These are phyloP conservation scores for Fabrea salina DNA, from an alignment of 169 alveolate species.

Conservation along the genomic window DNA sequence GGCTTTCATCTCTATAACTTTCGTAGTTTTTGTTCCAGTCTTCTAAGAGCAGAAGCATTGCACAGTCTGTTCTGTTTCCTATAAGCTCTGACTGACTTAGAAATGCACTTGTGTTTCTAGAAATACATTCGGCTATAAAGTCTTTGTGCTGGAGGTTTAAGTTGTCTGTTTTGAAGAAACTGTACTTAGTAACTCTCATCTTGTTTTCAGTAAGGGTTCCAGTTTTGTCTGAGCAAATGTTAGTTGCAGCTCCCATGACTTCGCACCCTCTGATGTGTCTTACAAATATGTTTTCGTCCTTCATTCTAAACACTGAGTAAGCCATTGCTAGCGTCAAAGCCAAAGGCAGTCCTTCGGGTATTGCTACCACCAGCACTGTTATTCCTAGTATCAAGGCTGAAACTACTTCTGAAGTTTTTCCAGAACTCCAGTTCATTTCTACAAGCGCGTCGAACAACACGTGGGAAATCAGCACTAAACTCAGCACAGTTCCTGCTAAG, in stretches of 20 bases:
- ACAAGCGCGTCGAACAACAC: slow-evolving; percentile 1
- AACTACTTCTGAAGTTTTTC: not conserved
- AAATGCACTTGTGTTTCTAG: not conserved
- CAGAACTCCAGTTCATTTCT: not conserved
- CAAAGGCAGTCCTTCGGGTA: slow-evolving; percentile 78
- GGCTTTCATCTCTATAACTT: not conserved
- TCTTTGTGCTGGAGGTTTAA: not conserved
- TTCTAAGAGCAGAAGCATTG: slow-evolving; percentile 51
- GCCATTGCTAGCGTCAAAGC: slow-evolving; percentile 67
- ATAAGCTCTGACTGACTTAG: not conserved
- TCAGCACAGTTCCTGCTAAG: slow-evolving; percentile 47
- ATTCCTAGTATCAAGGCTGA: slow-evolving; percentile 65
- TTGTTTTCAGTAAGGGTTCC: slow-evolving; percentile 61
- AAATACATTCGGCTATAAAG: not conserved
- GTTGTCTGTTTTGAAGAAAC: not conserved
- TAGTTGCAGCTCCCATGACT: slow-evolving; percentile 61
- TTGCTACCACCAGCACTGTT: slow-evolving; percentile 88
- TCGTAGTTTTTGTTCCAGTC: slow-evolving; percentile 35
- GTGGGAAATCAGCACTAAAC: slow-evolving; percentile 29
- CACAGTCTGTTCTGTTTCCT: slow-evolving; percentile 72
- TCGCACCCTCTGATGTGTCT: slow-evolving; percentile 55
- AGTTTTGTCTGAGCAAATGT: slow-evolving; percentile 58
- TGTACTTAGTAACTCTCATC: slow-evolving; percentile 41
- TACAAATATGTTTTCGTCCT: slow-evolving; percentile 46
- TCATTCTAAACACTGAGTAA: slow-evolving; percentile 53